These are phyloP conservation scores for Quercus phellos DNA, from an alignment of 331 rosid genomes.

Conservation along the genomic window DNA sequence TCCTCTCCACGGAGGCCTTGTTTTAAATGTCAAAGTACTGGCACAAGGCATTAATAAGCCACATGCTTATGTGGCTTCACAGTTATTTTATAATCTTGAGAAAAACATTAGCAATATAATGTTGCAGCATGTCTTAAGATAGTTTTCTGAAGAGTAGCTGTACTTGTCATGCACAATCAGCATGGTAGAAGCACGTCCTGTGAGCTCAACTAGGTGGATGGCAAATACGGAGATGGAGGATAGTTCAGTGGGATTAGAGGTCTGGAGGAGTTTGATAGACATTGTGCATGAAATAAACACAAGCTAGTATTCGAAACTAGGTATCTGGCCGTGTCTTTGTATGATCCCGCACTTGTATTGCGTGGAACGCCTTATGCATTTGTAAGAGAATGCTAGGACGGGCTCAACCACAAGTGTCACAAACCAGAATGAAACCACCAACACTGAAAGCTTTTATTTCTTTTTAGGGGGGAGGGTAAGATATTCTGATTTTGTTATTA, in stretches of 20 bases:
- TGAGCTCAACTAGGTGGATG: constrained; percentile 41
- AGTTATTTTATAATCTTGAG: background rate
- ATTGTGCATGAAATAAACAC: constrained; percentile 38
- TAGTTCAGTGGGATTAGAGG: constrained; percentile 37
- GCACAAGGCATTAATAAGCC: background rate
- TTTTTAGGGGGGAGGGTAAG: background rate
- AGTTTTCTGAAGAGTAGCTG: constrained; percentile 11
- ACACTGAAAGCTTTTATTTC: constrained; percentile 10
- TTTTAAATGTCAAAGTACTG: background rate
- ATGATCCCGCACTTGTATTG: constrained; percentile 11
- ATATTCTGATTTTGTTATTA: background rate
- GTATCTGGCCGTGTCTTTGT: constrained; percentile 28
- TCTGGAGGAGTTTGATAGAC: constrained; percentile 43
- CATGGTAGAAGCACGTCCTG: constrained; percentile 33
- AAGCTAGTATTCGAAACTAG: constrained; percentile 39
- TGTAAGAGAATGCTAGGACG: constrained; percentile 18
- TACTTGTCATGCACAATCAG: constrained; percentile 40
- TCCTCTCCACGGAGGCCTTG: background rate
- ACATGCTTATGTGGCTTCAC: background rate
- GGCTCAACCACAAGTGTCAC: constrained; percentile 57
- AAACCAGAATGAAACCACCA: constrained; percentile 43
- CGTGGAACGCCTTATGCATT: background rate
- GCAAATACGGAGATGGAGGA: constrained; percentile 43
- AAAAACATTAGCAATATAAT: background rate
- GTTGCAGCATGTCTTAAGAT: background rate